Base-by-base conservation (phyloP, 306 rosid genomes). In the Vigna trinervia region DNA sequence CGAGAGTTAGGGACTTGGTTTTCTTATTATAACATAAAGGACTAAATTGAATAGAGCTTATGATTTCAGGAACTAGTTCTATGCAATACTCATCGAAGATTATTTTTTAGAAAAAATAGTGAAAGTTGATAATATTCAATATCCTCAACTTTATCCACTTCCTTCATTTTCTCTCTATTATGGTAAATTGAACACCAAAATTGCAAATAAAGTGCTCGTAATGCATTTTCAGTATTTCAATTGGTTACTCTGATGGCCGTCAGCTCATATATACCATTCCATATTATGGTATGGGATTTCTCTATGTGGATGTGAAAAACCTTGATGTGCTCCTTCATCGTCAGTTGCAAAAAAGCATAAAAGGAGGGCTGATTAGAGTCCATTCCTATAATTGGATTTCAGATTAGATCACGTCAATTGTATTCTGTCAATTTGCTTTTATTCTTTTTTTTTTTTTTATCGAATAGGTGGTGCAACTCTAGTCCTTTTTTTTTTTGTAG, bases 41-140 rank as follows among this genome's bases (percentile, higher is more conserved):
- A 23, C 38, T 23, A 26, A 26, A 26, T 57, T 57, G 6, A 26
- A 14, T 12, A 1, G 63, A 57, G 38, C 60, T 57, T 57, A 26
- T 12, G 30, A 28, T 58, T 26, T 12, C 63, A 57, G 8, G 39
- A 5, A 12, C 17, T 26, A 58, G 8, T 19, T 52, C 0, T 5
- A 50, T 51, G 10, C 0, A 51, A 57, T 23, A 23, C n/a, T 57
- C n/a, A 10, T 12, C 23, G 1, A 23, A 60, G 11, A 5, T 30
- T 48, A 38, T 15, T 71, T 20, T 19, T 17, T n/a, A 6, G 3
- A n/a, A 19, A 65, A 36, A 11, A 54, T 4, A 11, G 20, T 13
- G 43, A 19, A 78, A 41, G 47, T 70, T 65, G 12, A 5, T 61
- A 26, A 66, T 66, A 57, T 66, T 82, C 75, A 20, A 60, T 63